Evolutionary conservation across 805 yeast genomes (phyloP), one percentile per base, ranked within the genome.

Genomic region (Kazachstania kunashirensis): DNA sequence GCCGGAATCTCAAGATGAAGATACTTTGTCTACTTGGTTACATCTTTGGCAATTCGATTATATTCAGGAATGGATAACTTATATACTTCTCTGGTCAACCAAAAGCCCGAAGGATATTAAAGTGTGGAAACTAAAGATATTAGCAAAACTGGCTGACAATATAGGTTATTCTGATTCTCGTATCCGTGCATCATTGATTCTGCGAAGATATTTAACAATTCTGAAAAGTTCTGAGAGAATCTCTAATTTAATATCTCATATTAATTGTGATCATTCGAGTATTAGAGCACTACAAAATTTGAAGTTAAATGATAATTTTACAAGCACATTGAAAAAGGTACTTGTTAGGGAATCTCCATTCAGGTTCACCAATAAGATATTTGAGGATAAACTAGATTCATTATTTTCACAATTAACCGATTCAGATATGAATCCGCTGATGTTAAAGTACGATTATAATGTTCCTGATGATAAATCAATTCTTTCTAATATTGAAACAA

Each of bases 31-130:
- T 2, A 15, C 55, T 8, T 48, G 62, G 43, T 49, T 63, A 34
- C 60, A 63, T 29, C 48, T 54, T 15, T 48, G 67, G 50, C 59
- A 59, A 37, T 59, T 48, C 33, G 62, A 57, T n/a, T 63, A 45
- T 37, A 35, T 64, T 2, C 59, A 65, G 38, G 44, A 52, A 3
- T 50, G 58, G 45, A 39, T 63, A 16, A 57, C 66, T 1, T 57
- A 57, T 28, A 33, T 65, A 2, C 36, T 66, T 4, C 45, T 63
- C 25, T 51, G 65, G 47, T 36, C 52, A 2, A 57, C 66, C 0
- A 48, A 46, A n/a, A 38, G 39, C 1, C 40, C 36, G 11, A 33
- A 31, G 1, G 62, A 62, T 28, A 53, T 63, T 3, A 57, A 46
- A 24, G 43, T 50, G 1, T 49, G 58, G 53, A 54, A 59, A 31